phyloP scores from a whole-genome alignment of 139 green algal genomes.

The Picochlorum sp. region DNA sequence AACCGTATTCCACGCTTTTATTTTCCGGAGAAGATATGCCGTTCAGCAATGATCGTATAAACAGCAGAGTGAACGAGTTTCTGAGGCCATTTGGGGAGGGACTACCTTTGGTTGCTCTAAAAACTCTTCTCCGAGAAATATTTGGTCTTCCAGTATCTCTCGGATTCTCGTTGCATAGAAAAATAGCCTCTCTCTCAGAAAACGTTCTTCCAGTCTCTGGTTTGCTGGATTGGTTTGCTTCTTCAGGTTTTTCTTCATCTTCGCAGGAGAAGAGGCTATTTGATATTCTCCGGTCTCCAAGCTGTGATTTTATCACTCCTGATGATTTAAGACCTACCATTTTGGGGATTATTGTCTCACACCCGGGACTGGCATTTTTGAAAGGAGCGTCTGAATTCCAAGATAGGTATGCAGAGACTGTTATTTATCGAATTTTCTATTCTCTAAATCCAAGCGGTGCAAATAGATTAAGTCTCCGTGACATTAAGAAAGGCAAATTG shows the following conservation, averaged over 20 bases:
- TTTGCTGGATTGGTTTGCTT: conserved; percentile 34
- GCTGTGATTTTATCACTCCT: conserved; percentile 34
- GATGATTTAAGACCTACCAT: conserved; percentile 78
- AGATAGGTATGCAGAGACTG: conserved; percentile 93
- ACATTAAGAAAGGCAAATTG: conserved; percentile 78
- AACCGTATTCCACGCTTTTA: conserved; percentile 2
- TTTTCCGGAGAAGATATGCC: background rate
- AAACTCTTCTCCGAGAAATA: conserved; percentile 44
- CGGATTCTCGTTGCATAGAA: conserved; percentile 66
- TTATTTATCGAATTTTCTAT: conserved; percentile 98
- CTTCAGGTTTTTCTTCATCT: conserved; percentile 21
- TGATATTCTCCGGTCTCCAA: conserved; percentile 35
- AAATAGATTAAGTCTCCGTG: conserved; percentile 66
- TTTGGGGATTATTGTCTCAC: conserved; percentile 71
- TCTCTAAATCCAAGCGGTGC: conserved; percentile 67
- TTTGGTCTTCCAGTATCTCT: conserved; percentile 75
- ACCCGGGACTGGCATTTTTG: conserved; percentile 96
- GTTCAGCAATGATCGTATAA: background rate
- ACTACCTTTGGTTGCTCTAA: conserved; percentile 6
- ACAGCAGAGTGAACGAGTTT: background rate
- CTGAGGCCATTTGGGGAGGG: conserved; percentile 5
- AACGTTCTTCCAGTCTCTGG: conserved; percentile 22
- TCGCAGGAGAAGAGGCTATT: conserved; percentile 19
- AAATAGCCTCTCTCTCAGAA: conserved; percentile 32
- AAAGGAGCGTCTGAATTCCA: conserved; percentile 95